Evolutionary conservation across 257 asterid species (phyloP).

Genomic region (Ilex aquifolium): DNA sequence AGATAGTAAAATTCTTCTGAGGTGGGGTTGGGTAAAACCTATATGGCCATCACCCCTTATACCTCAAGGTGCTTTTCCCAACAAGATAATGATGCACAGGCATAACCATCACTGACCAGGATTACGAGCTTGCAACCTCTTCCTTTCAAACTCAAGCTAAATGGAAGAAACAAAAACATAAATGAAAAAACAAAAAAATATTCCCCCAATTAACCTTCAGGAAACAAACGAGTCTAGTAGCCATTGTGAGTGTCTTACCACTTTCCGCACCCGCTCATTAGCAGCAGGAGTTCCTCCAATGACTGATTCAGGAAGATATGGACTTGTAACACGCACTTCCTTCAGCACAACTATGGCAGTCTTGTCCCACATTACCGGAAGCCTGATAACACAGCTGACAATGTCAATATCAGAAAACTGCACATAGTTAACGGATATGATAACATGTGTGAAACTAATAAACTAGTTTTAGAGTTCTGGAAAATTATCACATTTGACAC

Average conservation of each 20-base stretch:
- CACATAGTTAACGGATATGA: not conserved
- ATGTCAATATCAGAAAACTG: conserved; percentile 8
- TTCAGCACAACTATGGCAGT: conserved; percentile 93
- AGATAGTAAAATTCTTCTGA: too few relatives aligned
- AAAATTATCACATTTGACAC: too few relatives aligned
- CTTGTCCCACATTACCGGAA: conserved; percentile 95
- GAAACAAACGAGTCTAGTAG: too few relatives aligned
- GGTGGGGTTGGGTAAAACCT: too few relatives aligned
- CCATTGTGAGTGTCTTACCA: conserved; percentile 43
- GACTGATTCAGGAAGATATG: conserved; percentile 89
- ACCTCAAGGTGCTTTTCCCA: too few relatives aligned
- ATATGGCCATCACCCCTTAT: too few relatives aligned
- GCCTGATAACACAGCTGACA: conserved; percentile 39
- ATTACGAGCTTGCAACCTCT: conserved; percentile 45
- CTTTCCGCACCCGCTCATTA: conserved; percentile 93
- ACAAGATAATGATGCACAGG: not conserved
- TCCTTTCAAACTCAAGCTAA: conserved; percentile 32
- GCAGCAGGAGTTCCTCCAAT: conserved; percentile 92
- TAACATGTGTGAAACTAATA: too few relatives aligned
- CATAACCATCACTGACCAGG: conserved; percentile 19
- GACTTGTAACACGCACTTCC: conserved; percentile 90
- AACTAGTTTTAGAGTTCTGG: too few relatives aligned
- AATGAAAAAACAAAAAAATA: too few relatives aligned
- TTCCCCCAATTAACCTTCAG: too few relatives aligned
- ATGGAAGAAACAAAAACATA: too few relatives aligned